Base-by-base conservation (phyloP, 495 filamentous ascomycete species). In the Aspergillus wentii region DNA sequence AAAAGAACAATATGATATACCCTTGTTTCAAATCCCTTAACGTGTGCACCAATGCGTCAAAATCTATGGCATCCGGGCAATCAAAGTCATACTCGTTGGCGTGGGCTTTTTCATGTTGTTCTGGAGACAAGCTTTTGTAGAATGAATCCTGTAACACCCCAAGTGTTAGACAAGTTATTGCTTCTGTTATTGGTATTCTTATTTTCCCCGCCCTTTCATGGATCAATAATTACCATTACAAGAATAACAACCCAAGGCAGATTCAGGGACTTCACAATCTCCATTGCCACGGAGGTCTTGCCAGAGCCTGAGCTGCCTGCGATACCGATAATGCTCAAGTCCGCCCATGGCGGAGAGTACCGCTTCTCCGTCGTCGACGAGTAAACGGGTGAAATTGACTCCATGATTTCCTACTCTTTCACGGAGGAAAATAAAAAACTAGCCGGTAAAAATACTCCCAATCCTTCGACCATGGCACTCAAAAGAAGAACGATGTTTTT, bases 181-280 rank as follows among this genome's bases (percentile, higher is more conserved):
- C 5, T 25, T 27, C 17, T 10, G 16, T 31, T 36, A 17, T 23
- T 30, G n/a, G 26, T 31, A 16, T 30, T 25, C 13, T 25, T 27
- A 32, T 37, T 38, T 18, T 16, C 5, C 26, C 22, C 11, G 22
- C 11, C 11, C 22, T 5, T 5, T 6, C 22, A 35, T 21, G 19
- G 23, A 14, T 25, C 19, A 27, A 41, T 48, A 44, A 65, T 56
- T 74, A 94, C 89, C 79, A 98, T 96, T 21, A 88, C 91, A 46
- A 98, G 63, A 58, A 98, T 95, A 19, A 96, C 88, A 23, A 98
- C 92, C 92, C 92, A 98, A 29, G 92, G 92, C 35, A 97, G 68
- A 63, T 90, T 95, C 48, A 98, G 62, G 41, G 85, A 83, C 39
- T 72, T 80, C 35, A 97, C 88, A 48, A 98, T 94, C 33, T 89